These are phyloP conservation scores for Ehretia macrophylla DNA, from an alignment of 257 asterid species.

Conservation along the genomic window DNA sequence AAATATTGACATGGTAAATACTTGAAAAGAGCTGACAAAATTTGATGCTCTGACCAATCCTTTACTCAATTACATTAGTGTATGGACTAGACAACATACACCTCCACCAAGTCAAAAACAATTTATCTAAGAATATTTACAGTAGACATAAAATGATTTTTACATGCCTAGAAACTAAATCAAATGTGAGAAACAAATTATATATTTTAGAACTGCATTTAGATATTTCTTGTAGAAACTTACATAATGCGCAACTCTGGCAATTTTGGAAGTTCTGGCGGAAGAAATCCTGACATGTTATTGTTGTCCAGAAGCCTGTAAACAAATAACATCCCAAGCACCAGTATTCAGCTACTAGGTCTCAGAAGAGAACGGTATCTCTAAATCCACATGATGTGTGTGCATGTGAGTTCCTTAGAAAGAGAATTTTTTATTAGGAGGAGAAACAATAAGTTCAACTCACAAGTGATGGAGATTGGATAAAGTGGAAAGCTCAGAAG, in stretches of 20 bases:
- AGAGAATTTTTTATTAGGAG: neutral
- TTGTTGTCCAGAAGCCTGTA: conserved; percentile 56
- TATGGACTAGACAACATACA: no score
- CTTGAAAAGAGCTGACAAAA: no score
- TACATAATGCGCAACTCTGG: conserved; percentile 32
- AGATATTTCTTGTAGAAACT: conserved; percentile 16
- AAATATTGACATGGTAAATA: no score
- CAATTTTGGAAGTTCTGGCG: conserved; percentile 30
- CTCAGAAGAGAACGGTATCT: neutral
- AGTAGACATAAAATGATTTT: neutral
- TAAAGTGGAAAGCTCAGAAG: conserved; percentile 30
- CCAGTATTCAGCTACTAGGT: neutral
- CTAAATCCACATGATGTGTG: neutral
- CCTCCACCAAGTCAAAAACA: no score
- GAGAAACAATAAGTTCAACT: conserved; percentile 15
- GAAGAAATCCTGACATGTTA: conserved; percentile 62
- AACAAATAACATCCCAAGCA: conserved; percentile 1
- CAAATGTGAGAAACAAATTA: no score
- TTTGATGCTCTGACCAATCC: no score
- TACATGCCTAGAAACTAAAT: neutral
- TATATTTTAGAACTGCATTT: conserved; percentile 3
- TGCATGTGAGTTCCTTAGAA: neutral
- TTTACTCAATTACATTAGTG: no score
- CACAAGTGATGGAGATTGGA: conserved; percentile 39
- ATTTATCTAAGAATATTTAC: no score